Base-by-base conservation (phyloP, 1,139 yeast genomes). In the Yamadazyma dushanensis region DNA sequence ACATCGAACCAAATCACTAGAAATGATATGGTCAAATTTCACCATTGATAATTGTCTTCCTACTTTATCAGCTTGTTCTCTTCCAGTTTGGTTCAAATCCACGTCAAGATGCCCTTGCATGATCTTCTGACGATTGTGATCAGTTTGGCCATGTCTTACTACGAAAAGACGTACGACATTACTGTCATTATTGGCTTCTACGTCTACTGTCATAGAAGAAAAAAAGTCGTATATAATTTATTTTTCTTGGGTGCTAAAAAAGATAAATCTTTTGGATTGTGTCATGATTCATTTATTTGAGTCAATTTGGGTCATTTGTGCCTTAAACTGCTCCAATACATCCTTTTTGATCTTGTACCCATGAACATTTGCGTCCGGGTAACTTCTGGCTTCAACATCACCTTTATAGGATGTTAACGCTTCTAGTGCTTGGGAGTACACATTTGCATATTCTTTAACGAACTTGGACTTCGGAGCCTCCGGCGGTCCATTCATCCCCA, bases 71-170 rank as follows among this genome's bases (percentile, higher is more conserved):
- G 88, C 84, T 51, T 83, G 92, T 3, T 59, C 49, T 2, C 50
- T 37, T 0, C 95, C 95, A 2, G 65, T 67, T 0, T 59, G 68
- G 49, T 86, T 85, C 34, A 86, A 53, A 20, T 74, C 71, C 3
- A 80, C 74, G 51, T 86, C 78, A 32, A 63, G 47, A 53, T 86
- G 95, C 2, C 95, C 95, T 55, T 86, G 95, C 31, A 86, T 59
- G 33, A 83, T 80, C 55, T 78, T 80, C 41, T 71, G 55, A 16
- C 71, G 66, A 54, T 86, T 86, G 54, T 81, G 80, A 41, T 79
- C 80, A 0, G 95, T 86, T 54, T 83, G 92, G 3, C 95, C 95
- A 50, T 86, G 95, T 50, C 95, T 73, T 5, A 86, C 75, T 3
- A 84, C 56, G 46, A 82, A 79, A 2, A 86, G 54, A 16, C 88